Base-by-base conservation (phyloP, 2,329 filamentous ascomycete genomes). In the Didymella lethalis region DNA sequence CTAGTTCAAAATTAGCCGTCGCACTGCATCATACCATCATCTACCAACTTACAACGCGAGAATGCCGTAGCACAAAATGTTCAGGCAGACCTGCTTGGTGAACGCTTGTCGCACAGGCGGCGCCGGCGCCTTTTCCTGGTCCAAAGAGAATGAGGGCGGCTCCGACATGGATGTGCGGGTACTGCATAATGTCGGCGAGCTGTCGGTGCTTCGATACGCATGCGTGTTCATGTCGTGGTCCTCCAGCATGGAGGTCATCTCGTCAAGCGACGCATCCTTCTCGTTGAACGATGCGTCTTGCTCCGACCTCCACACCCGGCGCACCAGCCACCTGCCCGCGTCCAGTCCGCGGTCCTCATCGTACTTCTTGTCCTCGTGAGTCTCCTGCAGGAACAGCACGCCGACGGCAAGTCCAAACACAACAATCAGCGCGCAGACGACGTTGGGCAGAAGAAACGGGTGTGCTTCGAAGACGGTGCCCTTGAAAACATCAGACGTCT, bases 311-410 rank as follows among this genome's bases (percentile, higher is more conserved):
- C 70, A 72, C 34, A 77, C 32, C 61, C 74, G 77, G 53, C 71
- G 64, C 55, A 82, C 57, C 34, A 98, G 80, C 82, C 88, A 90
- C 69, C 88, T 84, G 58, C 95, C 94, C 23, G 92, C 72, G 73
- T 94, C 90, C 14, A 90, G 78, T 5, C 94, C 93, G 34, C 85
- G 82, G 76, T 99, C 95, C 44, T 86, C 86, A 56, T 88, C 84
- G 65, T 88, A 78, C 80, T 91, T 96, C 81, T 90, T 90, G 75
- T 91, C 88, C 48, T 88, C 85, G 73, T 99, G 95, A 1, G 95
- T 98, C 80, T 99, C 95, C 75, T 99, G 93, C 54, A 99, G 83
- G 73, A 97, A 97, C 20, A 97, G 79, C 54, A 96, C 82, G 18
- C 93, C 93, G 52, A 95, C 84, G 4, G 89, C 74, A 46, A 97